phyloP scores from a whole-genome alignment of 2,329 filamentous ascomycete species.

The Basipetospora chlamydospora region DNA sequence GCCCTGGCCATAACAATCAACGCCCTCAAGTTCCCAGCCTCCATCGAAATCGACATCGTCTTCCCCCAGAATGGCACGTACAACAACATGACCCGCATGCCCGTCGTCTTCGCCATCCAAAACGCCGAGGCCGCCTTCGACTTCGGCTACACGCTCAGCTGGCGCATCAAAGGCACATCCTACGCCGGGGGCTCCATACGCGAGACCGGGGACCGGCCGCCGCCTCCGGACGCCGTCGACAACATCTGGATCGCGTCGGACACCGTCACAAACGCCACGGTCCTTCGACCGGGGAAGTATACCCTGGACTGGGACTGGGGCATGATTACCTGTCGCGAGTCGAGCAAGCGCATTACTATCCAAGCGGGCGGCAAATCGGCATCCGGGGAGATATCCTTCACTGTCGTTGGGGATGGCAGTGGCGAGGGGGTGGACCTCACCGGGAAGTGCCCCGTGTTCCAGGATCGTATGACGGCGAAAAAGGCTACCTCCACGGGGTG shows the following conservation, averaged over 20 bases:
- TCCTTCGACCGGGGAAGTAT: background rate
- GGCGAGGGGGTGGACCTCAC: background rate
- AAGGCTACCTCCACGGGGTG: too few species aligned
- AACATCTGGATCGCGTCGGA: background rate
- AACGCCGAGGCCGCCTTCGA: conserved; percentile 3
- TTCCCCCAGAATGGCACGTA: conserved; percentile 2
- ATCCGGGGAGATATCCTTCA: background rate
- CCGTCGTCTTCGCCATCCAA: conserved; percentile 3
- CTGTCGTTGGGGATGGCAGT: background rate
- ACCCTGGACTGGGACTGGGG: background rate
- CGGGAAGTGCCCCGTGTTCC: background rate
- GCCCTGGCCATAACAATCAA: too few species aligned
- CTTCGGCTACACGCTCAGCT: background rate
- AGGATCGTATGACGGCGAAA: background rate
- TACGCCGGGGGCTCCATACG: background rate
- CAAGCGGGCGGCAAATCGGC: background rate
- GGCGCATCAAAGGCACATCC: background rate
- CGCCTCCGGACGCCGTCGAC: background rate
- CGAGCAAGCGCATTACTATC: background rate
- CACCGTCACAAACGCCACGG: background rate
- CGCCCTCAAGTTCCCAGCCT: background rate
- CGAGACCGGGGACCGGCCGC: background rate
- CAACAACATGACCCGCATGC: conserved; percentile 1
- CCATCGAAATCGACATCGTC: background rate
- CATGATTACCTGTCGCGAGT: background rate